A percentile compares a stretch with the other conserved stretches of the same genome.
These are phyloP conservation scores for Blastobotrys proliferans DNA, from an alignment of 1,139 yeast species.

Conservation along the genomic window DNA sequence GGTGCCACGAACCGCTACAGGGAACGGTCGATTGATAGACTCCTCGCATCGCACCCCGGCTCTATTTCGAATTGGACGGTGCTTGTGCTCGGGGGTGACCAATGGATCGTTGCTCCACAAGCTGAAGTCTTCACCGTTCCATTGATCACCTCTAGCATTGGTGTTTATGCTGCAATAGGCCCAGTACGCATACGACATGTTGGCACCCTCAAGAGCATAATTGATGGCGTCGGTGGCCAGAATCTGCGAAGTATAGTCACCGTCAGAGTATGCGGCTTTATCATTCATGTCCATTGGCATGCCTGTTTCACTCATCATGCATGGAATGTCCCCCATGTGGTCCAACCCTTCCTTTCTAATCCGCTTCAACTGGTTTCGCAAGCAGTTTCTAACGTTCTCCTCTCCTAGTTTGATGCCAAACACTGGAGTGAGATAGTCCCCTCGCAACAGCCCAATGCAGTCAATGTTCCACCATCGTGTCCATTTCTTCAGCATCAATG, in stretches of 20 bases:
- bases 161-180: slow-evolving; percentile 65
- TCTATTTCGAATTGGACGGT: neutral
- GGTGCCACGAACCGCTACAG: slow-evolving; percentile 55
- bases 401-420: slow-evolving; percentile 78
- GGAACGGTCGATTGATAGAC: slow-evolving; percentile 71
- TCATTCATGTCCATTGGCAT: slow-evolving; percentile 91
- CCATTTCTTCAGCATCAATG: slow-evolving; percentile 82
- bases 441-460: slow-evolving; percentile 75
- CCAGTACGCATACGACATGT: slow-evolving; percentile 75
- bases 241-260: slow-evolving; percentile 65
- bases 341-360: slow-evolving; percentile 58
- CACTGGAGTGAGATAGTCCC: slow-evolving; percentile 63
- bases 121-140: slow-evolving; percentile 90
- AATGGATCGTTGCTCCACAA: slow-evolving; percentile 52
- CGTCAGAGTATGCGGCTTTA: slow-evolving; percentile 56
- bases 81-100: neutral
- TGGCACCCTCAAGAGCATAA: slow-evolving; percentile 66
- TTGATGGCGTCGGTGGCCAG: slow-evolving; percentile 75
- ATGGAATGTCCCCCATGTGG: slow-evolving; percentile 61
- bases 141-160: slow-evolving; percentile 76
- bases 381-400: slow-evolving; percentile 63
- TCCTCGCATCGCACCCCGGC: slow-evolving; percentile 54
- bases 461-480: slow-evolving; percentile 60
- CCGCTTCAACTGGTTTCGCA: slow-evolving; percentile 58
- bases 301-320: slow-evolving; percentile 82